Percentiles rank a stretch among this genome's conserved stretches.
Conservation (phyloP, 169 alveolate species). For the Miamiensis avidus region DNA sequence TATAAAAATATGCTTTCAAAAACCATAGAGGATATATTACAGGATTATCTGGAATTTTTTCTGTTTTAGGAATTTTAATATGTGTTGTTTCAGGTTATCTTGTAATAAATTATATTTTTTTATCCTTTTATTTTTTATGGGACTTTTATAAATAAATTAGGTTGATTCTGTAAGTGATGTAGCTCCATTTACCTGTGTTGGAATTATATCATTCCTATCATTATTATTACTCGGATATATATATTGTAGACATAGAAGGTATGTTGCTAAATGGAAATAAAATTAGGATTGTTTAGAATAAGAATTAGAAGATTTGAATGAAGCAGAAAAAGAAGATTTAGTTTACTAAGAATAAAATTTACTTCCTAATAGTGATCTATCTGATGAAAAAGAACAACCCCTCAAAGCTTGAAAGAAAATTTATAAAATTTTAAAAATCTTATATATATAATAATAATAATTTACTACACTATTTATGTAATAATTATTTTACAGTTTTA, state of each 20-base stretch:
- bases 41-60: slow-evolving; percentile 44
- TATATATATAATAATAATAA: too few species aligned
- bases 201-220: background rate
- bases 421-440: too few species aligned
- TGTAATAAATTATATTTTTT: background rate
- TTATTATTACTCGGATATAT: background rate
- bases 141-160: background rate
- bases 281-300: background rate
- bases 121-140: too few species aligned
- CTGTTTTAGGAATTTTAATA: slow-evolving; percentile 41
- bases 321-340: background rate
- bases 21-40: slow-evolving; percentile 48
- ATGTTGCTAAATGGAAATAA: background rate
- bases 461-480: too few species aligned
- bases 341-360: background rate
- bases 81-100: slow-evolving; percentile 32
- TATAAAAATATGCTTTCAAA: slow-evolving; percentile 41
- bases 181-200: background rate
- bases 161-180: background rate
- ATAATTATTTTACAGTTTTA: too few species aligned
- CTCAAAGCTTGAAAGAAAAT: too few species aligned
- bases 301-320: too few species aligned
- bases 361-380: too few species aligned
- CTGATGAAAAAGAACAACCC: too few species aligned
- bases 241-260: background rate